Evolutionary conservation across 768 basidiomycete genomes (phyloP).

Genomic region (Tricholoma matsutake): DNA sequence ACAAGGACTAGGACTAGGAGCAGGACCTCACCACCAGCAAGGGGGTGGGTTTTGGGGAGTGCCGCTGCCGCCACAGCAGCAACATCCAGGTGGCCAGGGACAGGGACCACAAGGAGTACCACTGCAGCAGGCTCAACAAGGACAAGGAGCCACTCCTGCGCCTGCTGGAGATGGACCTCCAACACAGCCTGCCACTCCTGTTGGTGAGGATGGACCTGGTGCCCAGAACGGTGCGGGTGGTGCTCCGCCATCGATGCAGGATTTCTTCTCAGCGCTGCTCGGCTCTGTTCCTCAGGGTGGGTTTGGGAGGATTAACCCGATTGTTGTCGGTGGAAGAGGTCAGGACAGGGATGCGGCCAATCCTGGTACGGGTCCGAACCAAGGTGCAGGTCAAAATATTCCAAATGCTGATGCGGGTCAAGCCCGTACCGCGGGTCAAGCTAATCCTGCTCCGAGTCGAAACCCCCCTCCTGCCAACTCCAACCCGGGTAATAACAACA

Average conservation of each 20-base stretch:
- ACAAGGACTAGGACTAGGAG: background rate
- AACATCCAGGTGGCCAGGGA: background rate
- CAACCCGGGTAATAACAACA: background rate
- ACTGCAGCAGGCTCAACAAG: background rate
- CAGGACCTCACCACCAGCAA: slow-evolving; percentile 9
- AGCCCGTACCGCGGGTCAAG: background rate
- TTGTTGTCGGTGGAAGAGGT: background rate
- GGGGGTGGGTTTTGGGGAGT: background rate
- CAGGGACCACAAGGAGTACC: background rate
- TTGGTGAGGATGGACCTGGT: background rate
- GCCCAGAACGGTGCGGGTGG: background rate
- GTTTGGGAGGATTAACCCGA: background rate
- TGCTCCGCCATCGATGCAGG: background rate
- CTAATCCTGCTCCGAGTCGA: background rate
- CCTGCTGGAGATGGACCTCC: background rate
- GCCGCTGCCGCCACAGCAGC: background rate
- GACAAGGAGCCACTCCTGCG: background rate
- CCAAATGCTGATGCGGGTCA: background rate
- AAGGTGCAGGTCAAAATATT: background rate
- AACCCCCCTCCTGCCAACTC: background rate
- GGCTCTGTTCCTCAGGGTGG: slow-evolving; percentile 1
- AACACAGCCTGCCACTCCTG: background rate
- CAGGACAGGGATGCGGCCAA: background rate
- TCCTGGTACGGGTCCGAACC: slow-evolving; percentile 4
- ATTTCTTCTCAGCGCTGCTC: slow-evolving; percentile 8